phyloP scores from a whole-genome alignment of 169 alveolate genomes.

The Cryptosporidium sp. region DNA sequence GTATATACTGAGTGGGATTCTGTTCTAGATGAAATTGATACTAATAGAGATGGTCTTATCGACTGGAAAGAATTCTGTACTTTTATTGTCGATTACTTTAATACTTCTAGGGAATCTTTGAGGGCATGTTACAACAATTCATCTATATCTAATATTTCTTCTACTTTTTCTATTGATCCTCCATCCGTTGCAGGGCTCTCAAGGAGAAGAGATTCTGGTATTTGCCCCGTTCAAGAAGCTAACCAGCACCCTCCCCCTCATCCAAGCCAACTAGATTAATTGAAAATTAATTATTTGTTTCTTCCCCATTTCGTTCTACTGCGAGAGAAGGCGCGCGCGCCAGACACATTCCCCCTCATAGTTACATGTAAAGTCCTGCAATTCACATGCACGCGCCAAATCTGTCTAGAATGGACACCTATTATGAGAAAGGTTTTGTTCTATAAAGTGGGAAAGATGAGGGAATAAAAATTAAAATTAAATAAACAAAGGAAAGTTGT shows the following conservation, averaged over 20 bases:
- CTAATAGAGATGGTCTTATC: slow-evolving; percentile 42
- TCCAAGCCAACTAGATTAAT: not conserved
- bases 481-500: not conserved
- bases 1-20: slow-evolving; percentile 67
- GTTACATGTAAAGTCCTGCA: not conserved
- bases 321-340: too few species aligned
- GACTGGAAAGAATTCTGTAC: slow-evolving; percentile 66
- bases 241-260: not conserved
- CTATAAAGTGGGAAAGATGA: too few species aligned
- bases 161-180: not conserved
- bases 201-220: not conserved
- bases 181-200: not conserved
- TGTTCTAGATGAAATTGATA: slow-evolving; percentile 46
- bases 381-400: not conserved
- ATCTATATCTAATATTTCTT: not conserved
- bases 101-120: slow-evolving; percentile 31
- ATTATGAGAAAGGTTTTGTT: too few species aligned
- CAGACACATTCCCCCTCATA: accelerated
- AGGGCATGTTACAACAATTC: not conserved
- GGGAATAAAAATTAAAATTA: too few species aligned
- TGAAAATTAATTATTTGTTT: too few species aligned
- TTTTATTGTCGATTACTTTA: slow-evolving; percentile 36
- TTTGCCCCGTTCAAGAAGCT: not conserved
- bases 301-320: too few species aligned
- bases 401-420: too few species aligned